phyloP scores from a whole-genome alignment of 2,329 filamentous ascomycete genomes.

The Trichophyton mentagrophytes region DNA sequence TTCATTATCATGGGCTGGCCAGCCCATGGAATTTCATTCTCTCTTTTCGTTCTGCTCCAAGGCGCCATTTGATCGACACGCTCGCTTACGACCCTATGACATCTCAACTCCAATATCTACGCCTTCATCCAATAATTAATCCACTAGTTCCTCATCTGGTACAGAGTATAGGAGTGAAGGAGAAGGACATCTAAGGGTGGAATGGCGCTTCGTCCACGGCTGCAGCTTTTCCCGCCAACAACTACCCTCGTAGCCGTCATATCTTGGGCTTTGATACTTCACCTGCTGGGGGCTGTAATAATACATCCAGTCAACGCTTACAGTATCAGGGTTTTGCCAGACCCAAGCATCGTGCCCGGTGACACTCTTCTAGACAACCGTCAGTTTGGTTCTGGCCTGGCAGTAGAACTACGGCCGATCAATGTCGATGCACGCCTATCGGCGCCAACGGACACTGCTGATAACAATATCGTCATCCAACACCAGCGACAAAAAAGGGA shows the following conservation, averaged over 20 bases:
- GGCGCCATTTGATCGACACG: neutral
- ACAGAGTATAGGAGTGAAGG: neutral
- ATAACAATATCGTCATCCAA: neutral
- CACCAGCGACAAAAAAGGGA: neutral
- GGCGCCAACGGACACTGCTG: neutral
- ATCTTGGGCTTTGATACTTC: neutral
- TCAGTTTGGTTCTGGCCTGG: neutral
- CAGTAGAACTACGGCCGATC: neutral
- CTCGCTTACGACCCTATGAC: neutral
- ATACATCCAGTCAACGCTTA: neutral
- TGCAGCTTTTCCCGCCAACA: neutral
- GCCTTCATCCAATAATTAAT: neutral
- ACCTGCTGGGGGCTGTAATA: neutral
- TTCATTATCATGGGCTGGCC: neutral
- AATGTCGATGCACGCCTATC: neutral
- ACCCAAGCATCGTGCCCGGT: neutral
- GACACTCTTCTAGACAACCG: neutral
- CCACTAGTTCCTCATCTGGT: neutral
- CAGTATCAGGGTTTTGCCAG: neutral
- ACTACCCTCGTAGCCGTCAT: neutral
- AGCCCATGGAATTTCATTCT: neutral
- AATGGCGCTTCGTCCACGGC: neutral
- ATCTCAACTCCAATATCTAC: neutral
- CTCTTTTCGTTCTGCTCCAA: neutral
- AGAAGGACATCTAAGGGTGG: neutral